Base-by-base conservation (phyloP, 805 yeast species). In the Yarrowia porcina region DNA sequence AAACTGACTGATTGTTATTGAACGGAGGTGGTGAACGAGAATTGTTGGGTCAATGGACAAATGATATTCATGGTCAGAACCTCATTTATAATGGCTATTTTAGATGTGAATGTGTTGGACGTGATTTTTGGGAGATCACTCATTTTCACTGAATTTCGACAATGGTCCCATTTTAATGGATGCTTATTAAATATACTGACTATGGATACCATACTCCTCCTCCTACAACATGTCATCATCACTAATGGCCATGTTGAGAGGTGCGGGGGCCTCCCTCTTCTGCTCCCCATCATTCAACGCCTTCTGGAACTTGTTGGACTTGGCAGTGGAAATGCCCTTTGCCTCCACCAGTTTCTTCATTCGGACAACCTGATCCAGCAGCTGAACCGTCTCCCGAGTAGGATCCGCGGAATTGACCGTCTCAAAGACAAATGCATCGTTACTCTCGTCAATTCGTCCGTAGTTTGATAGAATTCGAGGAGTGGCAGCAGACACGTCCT, bases 371-470 rank as follows among this genome's bases (percentile, higher is more conserved):
- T 56, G 49, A 1, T 41, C 49, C 36, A 56, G 49, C 44, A 39
- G 28, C 49, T 56, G 38, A 18, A 27, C 21, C 4, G 49, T 39
- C n/a, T 39, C 49, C 4, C 42, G 28, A 4, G 61, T 32, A 39
- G 61, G 61, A 13, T 56, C 44, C 25, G 35, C 17, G 21, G 61
- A 56, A 10, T 7, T 11, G 36, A 25, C 49, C 4, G 49, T 39
- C 23, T 41, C 61, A 56, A 56, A 56, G 17, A 39, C 61, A 56
- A 56, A 56, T 23, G 61, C 61, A 20, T 39, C 49, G 25, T 20
- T 39, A 15, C 61, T 56, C 21, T 56, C 61, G 30, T 56, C 61
- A 20, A 56, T 56, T 20, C 61, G 35, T 0, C 61, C 61, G 18
- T 39, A 56, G n/a, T 28, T 11, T 7, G 47, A 27, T 38, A 56